phyloP scores from a whole-genome alignment of 768 basidiomycete genomes.

The Leccinum aurantiacum region DNA sequence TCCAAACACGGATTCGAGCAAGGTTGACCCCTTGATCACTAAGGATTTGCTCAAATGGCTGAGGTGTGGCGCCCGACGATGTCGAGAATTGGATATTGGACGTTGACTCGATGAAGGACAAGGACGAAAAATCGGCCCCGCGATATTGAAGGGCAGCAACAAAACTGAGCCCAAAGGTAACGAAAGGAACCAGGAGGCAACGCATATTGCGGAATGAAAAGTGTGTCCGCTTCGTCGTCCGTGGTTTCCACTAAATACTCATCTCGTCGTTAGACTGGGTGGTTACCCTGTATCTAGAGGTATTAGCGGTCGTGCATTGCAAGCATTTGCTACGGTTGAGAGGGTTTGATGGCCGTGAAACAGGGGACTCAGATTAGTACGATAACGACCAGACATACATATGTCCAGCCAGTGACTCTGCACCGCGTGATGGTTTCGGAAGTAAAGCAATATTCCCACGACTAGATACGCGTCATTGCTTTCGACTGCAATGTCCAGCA shows the following conservation, averaged over 20 bases:
- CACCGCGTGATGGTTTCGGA: not conserved
- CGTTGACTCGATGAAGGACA: conserved; percentile 16
- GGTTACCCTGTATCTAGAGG: not conserved
- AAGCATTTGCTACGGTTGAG: no score
- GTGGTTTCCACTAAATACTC: not conserved
- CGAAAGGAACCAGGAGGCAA: not conserved
- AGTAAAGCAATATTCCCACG: conserved; percentile 23
- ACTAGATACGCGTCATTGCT: conserved; percentile 26
- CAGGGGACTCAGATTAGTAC: not conserved
- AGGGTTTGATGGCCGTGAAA: no score
- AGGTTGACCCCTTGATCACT: conserved; percentile 10
- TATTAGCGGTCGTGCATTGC: no score
- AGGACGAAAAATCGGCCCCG: conserved; percentile 19
- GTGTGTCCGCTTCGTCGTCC: not conserved
- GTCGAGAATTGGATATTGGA: not conserved
- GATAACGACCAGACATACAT: not conserved
- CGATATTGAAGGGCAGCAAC: conserved; percentile 7
- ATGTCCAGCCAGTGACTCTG: not conserved
- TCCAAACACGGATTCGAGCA: conserved; percentile 18
- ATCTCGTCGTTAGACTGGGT: not conserved
- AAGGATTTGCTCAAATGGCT: conserved; percentile 14
- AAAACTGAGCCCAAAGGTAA: conserved; percentile 5
- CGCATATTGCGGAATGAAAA: not conserved
- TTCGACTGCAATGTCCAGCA: conserved; percentile 23
- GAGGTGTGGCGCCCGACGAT: not conserved